phyloP scores from a whole-genome alignment of 2,329 filamentous ascomycete genomes.

The Xylaria sp. region DNA sequence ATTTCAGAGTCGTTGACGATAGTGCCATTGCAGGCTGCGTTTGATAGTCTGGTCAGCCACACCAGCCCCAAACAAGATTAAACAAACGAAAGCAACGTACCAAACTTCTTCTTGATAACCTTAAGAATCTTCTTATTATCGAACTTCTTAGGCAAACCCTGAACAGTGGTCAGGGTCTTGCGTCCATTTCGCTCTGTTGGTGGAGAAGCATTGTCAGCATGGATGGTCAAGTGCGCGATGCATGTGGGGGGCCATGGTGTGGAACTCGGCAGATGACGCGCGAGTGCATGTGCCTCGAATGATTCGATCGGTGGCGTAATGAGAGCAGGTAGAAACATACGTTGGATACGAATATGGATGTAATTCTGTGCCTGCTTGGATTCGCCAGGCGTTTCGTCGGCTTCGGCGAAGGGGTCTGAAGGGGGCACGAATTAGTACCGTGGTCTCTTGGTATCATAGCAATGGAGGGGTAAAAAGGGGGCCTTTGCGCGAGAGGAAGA shows the following conservation, averaged over 20 bases:
- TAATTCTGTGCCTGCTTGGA: constrained; percentile 96
- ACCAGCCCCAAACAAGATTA: background rate
- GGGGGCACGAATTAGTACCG: constrained; percentile 42
- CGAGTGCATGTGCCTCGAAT: constrained; percentile 13
- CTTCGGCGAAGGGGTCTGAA: constrained; percentile 99
- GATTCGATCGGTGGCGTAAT: background rate
- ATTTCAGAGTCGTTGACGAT: constrained; percentile 96
- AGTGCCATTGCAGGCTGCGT: constrained; percentile 97
- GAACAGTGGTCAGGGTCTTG: constrained; percentile 99
- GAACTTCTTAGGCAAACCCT: constrained; percentile 98
- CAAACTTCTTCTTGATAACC: constrained; percentile 99
- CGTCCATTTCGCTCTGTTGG: constrained; percentile 97
- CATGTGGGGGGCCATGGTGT: constrained; percentile 27
- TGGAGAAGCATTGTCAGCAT: constrained; percentile 54
- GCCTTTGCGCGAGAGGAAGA: constrained; percentile 5
- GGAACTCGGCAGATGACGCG: constrained; percentile 21
- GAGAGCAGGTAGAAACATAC: constrained; percentile 70
- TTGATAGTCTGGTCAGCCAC: constrained; percentile 28
- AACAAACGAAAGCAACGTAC: constrained; percentile 54
- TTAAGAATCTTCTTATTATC: constrained; percentile 99
- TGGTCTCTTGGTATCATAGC: background rate
- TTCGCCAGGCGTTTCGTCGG: constrained; percentile 98
- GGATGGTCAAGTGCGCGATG: constrained; percentile 10
- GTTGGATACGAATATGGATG: constrained; percentile 99
- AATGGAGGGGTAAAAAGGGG: constrained; percentile 34